Conservation (phyloP, 176 grass and related monocot species). For the Chrysopogon serrulatus region DNA sequence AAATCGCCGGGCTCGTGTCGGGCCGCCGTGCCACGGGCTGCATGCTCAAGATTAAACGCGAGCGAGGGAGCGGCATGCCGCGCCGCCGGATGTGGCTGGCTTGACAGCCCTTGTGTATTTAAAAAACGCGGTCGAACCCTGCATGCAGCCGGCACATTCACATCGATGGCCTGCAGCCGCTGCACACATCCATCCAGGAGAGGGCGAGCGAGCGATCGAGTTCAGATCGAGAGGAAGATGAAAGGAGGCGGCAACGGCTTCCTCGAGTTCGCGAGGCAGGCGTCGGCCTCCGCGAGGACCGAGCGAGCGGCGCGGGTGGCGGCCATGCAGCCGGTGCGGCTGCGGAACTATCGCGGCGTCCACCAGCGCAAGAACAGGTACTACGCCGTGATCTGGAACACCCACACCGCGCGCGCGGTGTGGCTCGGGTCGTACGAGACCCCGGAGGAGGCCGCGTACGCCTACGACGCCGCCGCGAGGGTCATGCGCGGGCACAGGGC, state of each 20-base stretch:
- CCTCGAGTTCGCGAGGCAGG: background rate
- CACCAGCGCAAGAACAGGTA: conserved; percentile 9
- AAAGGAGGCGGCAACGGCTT: background rate
- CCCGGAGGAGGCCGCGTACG: conserved; percentile 13
- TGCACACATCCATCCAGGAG: background rate
- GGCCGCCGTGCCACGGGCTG: too few relatives aligned
- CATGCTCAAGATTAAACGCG: too few relatives aligned
- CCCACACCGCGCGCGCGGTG: background rate
- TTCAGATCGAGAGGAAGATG: background rate
- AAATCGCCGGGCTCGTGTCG: too few relatives aligned
- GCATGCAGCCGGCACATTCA: background rate
- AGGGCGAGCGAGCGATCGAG: background rate
- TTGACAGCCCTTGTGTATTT: background rate
- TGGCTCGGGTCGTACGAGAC: conserved; percentile 56
- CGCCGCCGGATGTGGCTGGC: background rate
- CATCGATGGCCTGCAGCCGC: background rate
- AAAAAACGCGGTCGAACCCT: background rate
- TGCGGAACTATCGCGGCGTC: conserved; percentile 15
- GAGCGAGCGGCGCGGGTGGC: background rate
- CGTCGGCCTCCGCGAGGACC: background rate
- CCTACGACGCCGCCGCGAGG: background rate
- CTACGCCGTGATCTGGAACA: conserved; percentile 26
- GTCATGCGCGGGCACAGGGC: background rate
- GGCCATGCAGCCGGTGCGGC: too few relatives aligned
- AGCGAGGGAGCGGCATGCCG: background rate